Conservation (phyloP, 208 protist species). For the Trypanosoma cruzi region DNA sequence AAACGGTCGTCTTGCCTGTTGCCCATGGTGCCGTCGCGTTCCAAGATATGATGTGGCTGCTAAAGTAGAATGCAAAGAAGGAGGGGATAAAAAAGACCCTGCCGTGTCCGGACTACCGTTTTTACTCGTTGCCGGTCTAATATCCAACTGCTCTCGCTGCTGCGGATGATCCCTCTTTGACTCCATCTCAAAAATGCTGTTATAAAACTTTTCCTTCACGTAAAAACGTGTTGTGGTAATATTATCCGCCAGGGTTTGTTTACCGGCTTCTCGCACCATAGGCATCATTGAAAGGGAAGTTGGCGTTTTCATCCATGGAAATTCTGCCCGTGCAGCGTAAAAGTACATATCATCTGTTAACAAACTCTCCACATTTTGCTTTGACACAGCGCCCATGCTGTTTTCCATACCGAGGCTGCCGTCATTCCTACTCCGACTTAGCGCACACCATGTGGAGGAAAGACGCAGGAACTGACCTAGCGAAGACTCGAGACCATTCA, state of each 20-base stretch:
- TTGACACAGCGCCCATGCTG: not conserved
- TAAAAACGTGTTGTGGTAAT: not conserved
- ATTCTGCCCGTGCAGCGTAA: slow-evolving; percentile 40
- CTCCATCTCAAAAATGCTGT: not conserved
- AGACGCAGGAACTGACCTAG: slow-evolving; percentile 12
- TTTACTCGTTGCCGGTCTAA: not conserved
- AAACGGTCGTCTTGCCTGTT: not conserved
- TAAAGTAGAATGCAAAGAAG: slow-evolving; percentile 5
- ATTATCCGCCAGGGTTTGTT: not conserved
- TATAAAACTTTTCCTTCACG: not conserved
- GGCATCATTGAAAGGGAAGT: not conserved
- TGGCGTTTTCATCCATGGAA: not conserved
- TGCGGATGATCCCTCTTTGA: not conserved
- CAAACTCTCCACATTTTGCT: slow-evolving; percentile 16
- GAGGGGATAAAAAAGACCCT: slow-evolving; percentile 3
- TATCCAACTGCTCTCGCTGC: not conserved
- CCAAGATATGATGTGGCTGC: not conserved
- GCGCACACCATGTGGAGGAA: not conserved
- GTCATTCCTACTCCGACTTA: not conserved
- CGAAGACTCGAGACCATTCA: slow-evolving; percentile 17
- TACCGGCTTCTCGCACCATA: not conserved
- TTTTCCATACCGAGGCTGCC: slow-evolving; percentile 4
- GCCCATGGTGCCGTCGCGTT: not conserved
- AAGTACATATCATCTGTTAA: slow-evolving; percentile 49
- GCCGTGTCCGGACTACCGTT: not conserved